Evolutionary conservation across 331 rosid species (phyloP), one percentile per base, ranked within the genome.

Genomic region (Malus hybrid): DNA sequence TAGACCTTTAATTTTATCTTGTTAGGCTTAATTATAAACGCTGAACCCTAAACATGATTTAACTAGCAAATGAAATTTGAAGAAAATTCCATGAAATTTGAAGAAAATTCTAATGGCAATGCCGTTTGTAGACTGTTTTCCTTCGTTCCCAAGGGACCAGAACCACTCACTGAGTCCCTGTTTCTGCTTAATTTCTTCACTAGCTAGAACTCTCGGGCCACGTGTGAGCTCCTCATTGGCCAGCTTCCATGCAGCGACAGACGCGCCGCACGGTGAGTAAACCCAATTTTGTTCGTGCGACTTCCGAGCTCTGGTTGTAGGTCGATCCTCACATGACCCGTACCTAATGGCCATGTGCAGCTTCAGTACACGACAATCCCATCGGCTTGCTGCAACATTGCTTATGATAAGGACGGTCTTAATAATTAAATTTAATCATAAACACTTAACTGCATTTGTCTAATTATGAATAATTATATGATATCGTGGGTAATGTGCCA

Each of bases 301-400:
- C 83, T 71, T 73, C 60, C 54, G 76, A 52, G 71, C 33, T 31
- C 32, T 19, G 8, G 50, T 39, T 31, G 0, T 10, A 5, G 44
- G 15, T 4, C 34, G 56, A 73, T 8, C 75, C 65, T 73, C 84
- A 82, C 86, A 78, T 88, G 88, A 74, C 59, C 46, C 15, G 22
- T 29, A 81, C 90, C 90, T 62, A 82, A 78, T 73, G 36, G 10
- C 86, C 91, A 90, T 86, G 91, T 87, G 91, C 83, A 66, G 24
- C 22, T 50, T 36, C 84, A 5, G 54, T 27, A 76, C 10, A 73
- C 31, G 84, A 83, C 86, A 80, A 79, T 24, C 63, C 24, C 46
- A 60, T 76, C 66, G 78, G 73, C 57, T 39, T 55, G 54, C 80
- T 44, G 50, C 75, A 72, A 46, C 77, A 76, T 79, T 6, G 24